Conservation (phyloP, 2,329 filamentous ascomycete species). For the Epichloe uncinata region DNA sequence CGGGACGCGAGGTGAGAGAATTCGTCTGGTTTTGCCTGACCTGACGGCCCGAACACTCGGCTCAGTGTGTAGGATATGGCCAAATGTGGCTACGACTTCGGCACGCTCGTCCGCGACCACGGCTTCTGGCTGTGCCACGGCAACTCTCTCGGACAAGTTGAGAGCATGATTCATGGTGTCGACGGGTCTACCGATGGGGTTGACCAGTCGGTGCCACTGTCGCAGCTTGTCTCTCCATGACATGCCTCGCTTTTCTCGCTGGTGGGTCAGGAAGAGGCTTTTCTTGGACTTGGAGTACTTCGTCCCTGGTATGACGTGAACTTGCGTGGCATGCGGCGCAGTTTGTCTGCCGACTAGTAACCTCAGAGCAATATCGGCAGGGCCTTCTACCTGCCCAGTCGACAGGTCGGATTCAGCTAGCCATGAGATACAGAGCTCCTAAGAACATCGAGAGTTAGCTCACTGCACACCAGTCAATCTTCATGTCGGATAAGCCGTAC, state of each 20-base stretch:
- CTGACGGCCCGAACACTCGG: constrained; percentile 6
- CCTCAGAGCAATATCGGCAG: constrained; percentile 31
- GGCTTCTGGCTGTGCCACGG: background rate
- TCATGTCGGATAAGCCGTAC: constrained; percentile 9
- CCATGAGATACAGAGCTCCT: constrained; percentile 29
- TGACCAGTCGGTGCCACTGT: constrained; percentile 18
- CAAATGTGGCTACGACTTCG: constrained; percentile 31
- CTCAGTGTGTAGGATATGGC: constrained; percentile 31
- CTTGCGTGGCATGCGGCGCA: background rate
- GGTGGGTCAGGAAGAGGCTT: constrained; percentile 11
- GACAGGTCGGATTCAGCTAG: constrained; percentile 16
- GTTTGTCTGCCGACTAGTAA: constrained; percentile 24
- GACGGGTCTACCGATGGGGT: constrained; percentile 7
- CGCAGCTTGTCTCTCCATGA: constrained; percentile 22
- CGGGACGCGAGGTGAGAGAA: constrained; percentile 32
- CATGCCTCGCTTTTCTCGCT: constrained; percentile 19
- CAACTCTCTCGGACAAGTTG: background rate
- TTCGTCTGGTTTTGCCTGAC: constrained; percentile 14
- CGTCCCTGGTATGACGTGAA: constrained; percentile 12
- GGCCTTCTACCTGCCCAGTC: constrained; percentile 21
- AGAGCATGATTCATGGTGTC: background rate
- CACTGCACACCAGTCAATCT: background rate
- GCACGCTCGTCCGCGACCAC: background rate
- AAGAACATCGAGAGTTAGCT: background rate
- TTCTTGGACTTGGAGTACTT: background rate